These are phyloP conservation scores for Ascochyta koolunga DNA, from an alignment of 2,329 filamentous ascomycete species.

Conservation along the genomic window DNA sequence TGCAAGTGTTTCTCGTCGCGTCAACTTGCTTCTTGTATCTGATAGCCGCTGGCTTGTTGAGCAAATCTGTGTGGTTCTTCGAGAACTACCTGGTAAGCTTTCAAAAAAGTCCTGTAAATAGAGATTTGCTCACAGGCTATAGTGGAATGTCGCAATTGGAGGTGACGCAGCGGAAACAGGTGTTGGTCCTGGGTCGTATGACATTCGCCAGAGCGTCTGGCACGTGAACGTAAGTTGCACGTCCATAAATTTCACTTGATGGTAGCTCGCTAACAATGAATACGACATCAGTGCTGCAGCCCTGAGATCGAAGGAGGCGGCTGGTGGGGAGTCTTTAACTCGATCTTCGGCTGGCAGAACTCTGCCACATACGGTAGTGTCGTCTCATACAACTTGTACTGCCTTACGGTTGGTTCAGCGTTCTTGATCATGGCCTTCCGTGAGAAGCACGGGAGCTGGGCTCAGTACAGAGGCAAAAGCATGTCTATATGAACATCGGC, in stretches of 20 bases:
- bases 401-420: constrained; percentile 70
- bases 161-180: constrained; percentile 68
- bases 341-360: constrained; percentile 84
- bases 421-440: constrained; percentile 71
- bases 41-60: constrained; percentile 80
- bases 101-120: constrained; percentile 63
- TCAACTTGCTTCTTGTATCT: constrained; percentile 84
- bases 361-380: constrained; percentile 85
- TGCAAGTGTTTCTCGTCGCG: constrained; percentile 76
- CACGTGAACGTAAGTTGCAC: constrained; percentile 70
- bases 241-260: not conserved
- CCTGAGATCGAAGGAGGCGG: constrained; percentile 72
- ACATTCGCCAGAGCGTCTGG: constrained; percentile 78
- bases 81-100: constrained; percentile 59
- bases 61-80: constrained; percentile 74
- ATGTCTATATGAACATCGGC: too few relatives aligned
- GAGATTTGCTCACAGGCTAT: not conserved
- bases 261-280: not conserved
- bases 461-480: too few relatives aligned
- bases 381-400: constrained; percentile 85
- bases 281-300: constrained; percentile 68
- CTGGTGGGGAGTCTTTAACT: constrained; percentile 85
- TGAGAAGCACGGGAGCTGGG: constrained; percentile 55
- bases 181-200: constrained; percentile 74
- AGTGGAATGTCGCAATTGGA: constrained; percentile 49